Base-by-base conservation (phyloP, 2,329 filamentous ascomycete genomes). In the Leptographium flavum region DNA sequence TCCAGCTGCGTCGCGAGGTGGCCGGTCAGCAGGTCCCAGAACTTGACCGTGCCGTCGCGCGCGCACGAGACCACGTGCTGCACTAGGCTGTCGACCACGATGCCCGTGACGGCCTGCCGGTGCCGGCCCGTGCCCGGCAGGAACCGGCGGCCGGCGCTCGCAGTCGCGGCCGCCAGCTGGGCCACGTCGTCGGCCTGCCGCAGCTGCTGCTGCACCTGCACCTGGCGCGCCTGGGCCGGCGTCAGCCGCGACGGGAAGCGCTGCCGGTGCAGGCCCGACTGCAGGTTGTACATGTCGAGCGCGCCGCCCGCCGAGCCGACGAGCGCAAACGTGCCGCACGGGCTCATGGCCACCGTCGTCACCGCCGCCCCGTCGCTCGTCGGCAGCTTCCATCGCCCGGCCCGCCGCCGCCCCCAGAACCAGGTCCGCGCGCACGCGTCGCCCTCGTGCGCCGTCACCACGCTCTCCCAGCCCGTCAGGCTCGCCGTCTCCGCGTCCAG, bases 381-480 rank as follows among this genome's bases (percentile, higher is more conserved):
- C 52, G 84, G 79, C 54, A 98, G 86, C 1, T 84, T 82, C 92
- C 92, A 98, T 51, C 92, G 74, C 11, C 92, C 92, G 41, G 92
- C 88, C 55, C 83, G 80, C 63, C 93, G 95, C 46, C 87, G 81
- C 6, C 90, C 92, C 88, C 92, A 96, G 64, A 95, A 95, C 92
- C 92, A 98, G 1, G 92, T 96, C 44, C 92, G 78, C 17, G 87
- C 92, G 57, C 76, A 84, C 38, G 79, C 74, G 57, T 96, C 90
- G 43, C 82, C 78, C 56, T 81, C 81, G 59, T 98, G 93, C 10
- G 87, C 90, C 4, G 92, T 98, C 2, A 98, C 77, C 7, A 98
- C 80, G 57, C 90, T 95, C 62, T 98, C 93, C 92, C 92, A 98
- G 1, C 92, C 92, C 3, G 88, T 94, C 67, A 79, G 79, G 40